These are phyloP conservation scores for Penicillium janthinellum DNA, from an alignment of 2,329 filamentous ascomycete genomes.

Conservation along the genomic window DNA sequence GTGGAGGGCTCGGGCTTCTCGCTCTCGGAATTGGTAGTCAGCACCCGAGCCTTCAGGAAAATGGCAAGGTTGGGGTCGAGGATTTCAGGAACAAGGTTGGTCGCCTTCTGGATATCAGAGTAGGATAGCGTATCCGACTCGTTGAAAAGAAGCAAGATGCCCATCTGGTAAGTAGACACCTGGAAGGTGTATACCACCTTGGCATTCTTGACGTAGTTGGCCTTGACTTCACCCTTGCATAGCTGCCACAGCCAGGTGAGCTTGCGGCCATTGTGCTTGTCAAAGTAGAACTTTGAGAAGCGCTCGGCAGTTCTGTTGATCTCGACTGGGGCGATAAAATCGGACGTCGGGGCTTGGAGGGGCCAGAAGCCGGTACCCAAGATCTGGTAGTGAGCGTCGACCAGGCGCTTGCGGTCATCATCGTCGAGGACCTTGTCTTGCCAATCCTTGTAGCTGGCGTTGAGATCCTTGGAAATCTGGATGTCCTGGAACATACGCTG, in stretches of 20 bases:
- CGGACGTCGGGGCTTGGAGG: slow-evolving; percentile 79
- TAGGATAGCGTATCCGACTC: slow-evolving; percentile 83
- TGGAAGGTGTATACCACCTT: slow-evolving; percentile 97
- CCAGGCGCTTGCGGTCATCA: slow-evolving; percentile 65
- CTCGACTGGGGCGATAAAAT: slow-evolving; percentile 83
- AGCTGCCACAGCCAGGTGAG: slow-evolving; percentile 98
- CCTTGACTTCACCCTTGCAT: slow-evolving; percentile 95
- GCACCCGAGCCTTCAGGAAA: slow-evolving; percentile 89
- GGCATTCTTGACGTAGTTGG: slow-evolving; percentile 83
- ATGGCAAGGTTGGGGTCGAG: slow-evolving; percentile 85
- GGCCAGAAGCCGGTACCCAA: slow-evolving; percentile 98
- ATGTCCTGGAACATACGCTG: slow-evolving; percentile 99
- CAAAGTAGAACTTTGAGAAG: slow-evolving; percentile 88
- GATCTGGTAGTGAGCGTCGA: slow-evolving; percentile 89
- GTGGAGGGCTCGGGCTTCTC: slow-evolving; percentile 78
- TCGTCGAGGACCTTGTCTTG: slow-evolving; percentile 67
- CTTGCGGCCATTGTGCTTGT: slow-evolving; percentile 95
- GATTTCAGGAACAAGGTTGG: slow-evolving; percentile 76
- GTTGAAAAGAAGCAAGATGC: slow-evolving; percentile 91
- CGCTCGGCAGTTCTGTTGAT: slow-evolving; percentile 86
- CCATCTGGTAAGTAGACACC: slow-evolving; percentile 98
- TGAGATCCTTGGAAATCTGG: slow-evolving; percentile 97
- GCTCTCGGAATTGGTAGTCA: slow-evolving; percentile 69
- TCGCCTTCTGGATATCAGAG: slow-evolving; percentile 81
- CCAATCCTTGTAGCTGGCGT: slow-evolving; percentile 80